A percentile compares a stretch with the other conserved stretches of the same genome.
Conservation (phyloP, 371 early-diverging fungal genomes). For the Rhizomucor pusillus region DNA sequence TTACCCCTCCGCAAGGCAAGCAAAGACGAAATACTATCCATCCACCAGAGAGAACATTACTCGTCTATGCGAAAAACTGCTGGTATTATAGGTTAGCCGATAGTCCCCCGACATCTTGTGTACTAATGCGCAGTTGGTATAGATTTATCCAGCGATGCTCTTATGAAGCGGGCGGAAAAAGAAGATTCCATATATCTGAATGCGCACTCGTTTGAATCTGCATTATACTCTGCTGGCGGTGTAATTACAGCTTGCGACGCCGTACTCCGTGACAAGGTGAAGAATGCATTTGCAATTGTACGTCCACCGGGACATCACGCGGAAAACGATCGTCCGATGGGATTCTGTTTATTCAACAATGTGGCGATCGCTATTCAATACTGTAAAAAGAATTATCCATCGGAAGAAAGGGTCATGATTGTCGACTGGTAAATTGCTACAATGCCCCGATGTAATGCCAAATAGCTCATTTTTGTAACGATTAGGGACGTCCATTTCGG, state of each 20-base stretch:
- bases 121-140: not conserved
- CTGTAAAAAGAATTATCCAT: constrained; percentile 26
- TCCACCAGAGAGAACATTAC: constrained; percentile 58
- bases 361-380: constrained; percentile 79
- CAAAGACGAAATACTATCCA: constrained; percentile 51
- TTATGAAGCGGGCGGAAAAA: constrained; percentile 15
- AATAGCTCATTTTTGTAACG: constrained; percentile 1
- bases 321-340: constrained; percentile 65
- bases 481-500: constrained; percentile 91
- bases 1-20: constrained; percentile 54
- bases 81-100: constrained; percentile 2
- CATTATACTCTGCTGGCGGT: constrained; percentile 71
- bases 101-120: not conserved
- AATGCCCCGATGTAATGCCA: not conserved
- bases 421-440: constrained; percentile 74
- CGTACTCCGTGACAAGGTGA: constrained; percentile 60
- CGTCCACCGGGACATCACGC: constrained; percentile 94
- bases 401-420: constrained; percentile 66
- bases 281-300: constrained; percentile 83
- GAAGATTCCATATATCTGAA: constrained; percentile 76
- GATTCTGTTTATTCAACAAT: constrained; percentile 91
- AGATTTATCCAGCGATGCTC: constrained; percentile 4
- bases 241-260: constrained; percentile 70
- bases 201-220: constrained; percentile 58
- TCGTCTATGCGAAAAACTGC: constrained; percentile 22